Base-by-base conservation (phyloP, 176 grass and related monocot species). In the Carex littledalei region DNA sequence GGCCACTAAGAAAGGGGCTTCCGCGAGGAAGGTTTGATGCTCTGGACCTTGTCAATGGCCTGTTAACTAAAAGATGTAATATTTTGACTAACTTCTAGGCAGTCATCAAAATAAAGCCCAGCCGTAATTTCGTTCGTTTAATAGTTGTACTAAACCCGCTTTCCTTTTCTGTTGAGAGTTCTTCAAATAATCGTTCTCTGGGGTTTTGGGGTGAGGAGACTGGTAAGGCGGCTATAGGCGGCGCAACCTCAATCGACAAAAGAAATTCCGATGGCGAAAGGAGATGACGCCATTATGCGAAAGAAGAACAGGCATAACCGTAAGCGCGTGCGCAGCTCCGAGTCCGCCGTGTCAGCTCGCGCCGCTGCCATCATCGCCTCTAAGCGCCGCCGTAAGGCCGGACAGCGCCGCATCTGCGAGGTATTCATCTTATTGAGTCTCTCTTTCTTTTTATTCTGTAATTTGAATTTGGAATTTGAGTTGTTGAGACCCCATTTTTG, bases 341-440 rank as follows among this genome's bases (percentile, higher is more conserved):
- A 98, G 84, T 90, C 87, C 83, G 86, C 93, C 55, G 95, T 95
- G 22, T 98, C 93, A 16, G 81, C 79, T 57, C 95, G 93, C 6
- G 81, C 95, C 63, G 92, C 93, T 15, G 84, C 89, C 61, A 90
- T 95, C 91, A 95, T 92, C 80, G 89, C 91, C n/a, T 54, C 83
- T 68, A 98, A 98, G 86, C 83, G 53, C 24, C 95, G 95, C 79
- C 91, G 95, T 86, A 94, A 97, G 86, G 81, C 85, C 13, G 95
- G 94, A 22, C 93, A 94, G 87, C 92, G 92, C 41, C 91, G 93
- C 15, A 78, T 22, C 69, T 98, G 95, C 75, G 95, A 98, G 92
- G 88, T 90, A 70, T 84, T 34, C 21, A 45, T 81, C 26, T 50
- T 60, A 8, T 21, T 8, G 10, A 39, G 8, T 32, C 15, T 31